phyloP scores from a whole-genome alignment of 805 yeast genomes.

The Barnettozyma siamensis region DNA sequence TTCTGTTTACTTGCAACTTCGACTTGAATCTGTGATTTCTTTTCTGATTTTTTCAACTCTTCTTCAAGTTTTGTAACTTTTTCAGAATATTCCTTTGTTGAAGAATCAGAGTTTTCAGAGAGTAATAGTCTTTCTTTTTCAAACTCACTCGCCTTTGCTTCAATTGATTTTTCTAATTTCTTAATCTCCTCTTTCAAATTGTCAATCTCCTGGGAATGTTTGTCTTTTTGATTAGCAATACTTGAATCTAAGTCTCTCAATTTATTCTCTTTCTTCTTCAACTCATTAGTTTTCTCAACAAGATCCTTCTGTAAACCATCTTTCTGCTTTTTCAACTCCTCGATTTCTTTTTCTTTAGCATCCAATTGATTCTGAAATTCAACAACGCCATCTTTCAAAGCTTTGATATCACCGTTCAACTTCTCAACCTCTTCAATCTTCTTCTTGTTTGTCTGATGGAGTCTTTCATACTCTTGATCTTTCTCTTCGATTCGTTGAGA shows the following conservation, averaged over 20 bases:
- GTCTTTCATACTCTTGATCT: slow-evolving; percentile 19
- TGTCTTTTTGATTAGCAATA: slow-evolving; percentile 19
- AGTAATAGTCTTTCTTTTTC: slow-evolving; percentile 45
- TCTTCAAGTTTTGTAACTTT: slow-evolving; percentile 40
- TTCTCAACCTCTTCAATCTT: slow-evolving; percentile 11
- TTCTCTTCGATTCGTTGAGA: slow-evolving; percentile 28
- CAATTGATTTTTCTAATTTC: slow-evolving; percentile 30
- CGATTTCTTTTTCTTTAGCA: not conserved
- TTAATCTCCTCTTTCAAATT: slow-evolving; percentile 27
- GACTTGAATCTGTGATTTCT: slow-evolving; percentile 5
- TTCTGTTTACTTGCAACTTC: slow-evolving; percentile 12
- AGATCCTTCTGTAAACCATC: slow-evolving; percentile 7
- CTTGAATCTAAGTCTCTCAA: slow-evolving; percentile 15
- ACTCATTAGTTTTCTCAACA: slow-evolving; percentile 1
- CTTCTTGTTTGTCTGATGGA: slow-evolving; percentile 11
- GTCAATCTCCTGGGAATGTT: slow-evolving; percentile 16
- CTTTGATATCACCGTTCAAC: not conserved
- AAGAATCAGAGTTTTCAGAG: slow-evolving; percentile 44
- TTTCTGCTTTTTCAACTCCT: not conserved
- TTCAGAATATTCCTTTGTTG: slow-evolving; percentile 42
- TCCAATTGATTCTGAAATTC: not conserved
- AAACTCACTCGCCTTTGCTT: slow-evolving; percentile 36
- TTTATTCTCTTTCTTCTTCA: slow-evolving; percentile 12
- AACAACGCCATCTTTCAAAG: not conserved
- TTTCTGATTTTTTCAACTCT: slow-evolving; percentile 13